Base-by-base conservation (phyloP, 352 stramenopile genomes). In the Phytophthora ramorum region DNA sequence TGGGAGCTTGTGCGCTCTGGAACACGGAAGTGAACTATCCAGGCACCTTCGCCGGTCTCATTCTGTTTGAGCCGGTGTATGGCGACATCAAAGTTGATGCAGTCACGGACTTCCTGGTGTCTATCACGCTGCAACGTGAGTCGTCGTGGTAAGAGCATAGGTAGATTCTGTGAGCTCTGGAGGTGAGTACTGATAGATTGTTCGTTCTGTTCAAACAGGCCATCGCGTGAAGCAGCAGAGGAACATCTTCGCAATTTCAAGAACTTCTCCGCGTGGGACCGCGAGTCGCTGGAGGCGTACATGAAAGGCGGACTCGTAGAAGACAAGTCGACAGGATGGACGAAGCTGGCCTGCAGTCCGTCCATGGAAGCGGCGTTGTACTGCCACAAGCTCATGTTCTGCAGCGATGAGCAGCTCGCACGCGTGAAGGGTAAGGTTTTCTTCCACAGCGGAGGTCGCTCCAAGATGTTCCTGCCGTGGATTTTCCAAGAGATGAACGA, bases 51-150 rank as follows among this genome's bases (percentile, higher is more conserved):
- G 53, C 56, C 35, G 71, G 67, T 5, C 58, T 82, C 19, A 41
- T 77, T 10, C 50, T 82, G 20, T 82, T 82, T 19, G 74, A 82
- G 48, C 71, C 71, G 1, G 66, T 78, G 1, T 76, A 59, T 26
- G 56, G 57, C 0, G 20, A 73, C 20, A 48, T 66, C 28, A 62
- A 72, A 19, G 40, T 59, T 22, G 40, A 60, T 7, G 24, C 20
- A 14, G 26, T 62, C 56, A 57, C 38, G n/a, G 52, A 77, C 24
- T 74, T 71, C 35, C 34, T 77, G 0, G 63, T 73, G 48, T 56
- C 52, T 34, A 66, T 67, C 19, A 67, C 69, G 0, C 49, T 77
- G 8, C 37, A 69, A 22, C 63, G 71, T 4, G 14, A 70, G 17
- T 52, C 37, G 22, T 54, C 54, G 2, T 65, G 40, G 57, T 64